phyloP scores from a whole-genome alignment of 495 filamentous ascomycete genomes.

The Penicillium herquei region DNA sequence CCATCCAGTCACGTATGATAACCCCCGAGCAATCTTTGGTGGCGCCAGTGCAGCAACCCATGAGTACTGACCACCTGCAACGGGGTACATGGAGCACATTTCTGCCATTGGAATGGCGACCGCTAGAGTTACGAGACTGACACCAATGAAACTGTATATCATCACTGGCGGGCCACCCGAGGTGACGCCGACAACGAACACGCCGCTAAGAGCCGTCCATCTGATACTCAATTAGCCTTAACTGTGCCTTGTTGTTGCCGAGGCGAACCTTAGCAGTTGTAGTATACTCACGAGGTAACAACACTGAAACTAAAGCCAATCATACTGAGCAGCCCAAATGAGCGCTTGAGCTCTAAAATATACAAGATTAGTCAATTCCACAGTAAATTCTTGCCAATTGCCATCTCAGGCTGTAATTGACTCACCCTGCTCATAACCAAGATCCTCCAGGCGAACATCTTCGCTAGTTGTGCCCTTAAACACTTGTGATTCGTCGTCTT shows the following conservation, averaged over 20 bases:
- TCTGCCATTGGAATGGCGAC: conserved; percentile 60
- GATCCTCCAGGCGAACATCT: conserved; percentile 41
- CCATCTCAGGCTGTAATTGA: neutral
- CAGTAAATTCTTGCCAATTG: neutral
- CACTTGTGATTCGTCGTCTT: conserved; percentile 20
- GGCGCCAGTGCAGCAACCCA: conserved; percentile 59
- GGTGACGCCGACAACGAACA: conserved; percentile 55
- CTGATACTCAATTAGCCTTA: conserved; percentile 4
- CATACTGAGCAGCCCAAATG: conserved; percentile 59
- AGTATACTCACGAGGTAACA: conserved; percentile 45
- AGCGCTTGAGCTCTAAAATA: conserved; percentile 51
- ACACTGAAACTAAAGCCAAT: conserved; percentile 59
- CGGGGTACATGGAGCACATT: conserved; percentile 55
- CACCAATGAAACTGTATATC: conserved; percentile 55
- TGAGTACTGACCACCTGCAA: conserved; percentile 55
- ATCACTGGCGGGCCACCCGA: conserved; percentile 58
- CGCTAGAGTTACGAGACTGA: conserved; percentile 48
- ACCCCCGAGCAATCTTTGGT: conserved; percentile 43
- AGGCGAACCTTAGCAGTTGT: neutral
- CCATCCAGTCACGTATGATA: conserved; percentile 53
- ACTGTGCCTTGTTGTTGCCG: neutral
- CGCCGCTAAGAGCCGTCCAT: conserved; percentile 56
- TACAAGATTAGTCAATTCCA: conserved; percentile 5
- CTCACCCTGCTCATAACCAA: conserved; percentile 53
- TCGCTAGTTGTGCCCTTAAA: conserved; percentile 29